phyloP scores from a whole-genome alignment of 2,329 filamentous ascomycete species.

The Calonectria pseudoturangicola region DNA sequence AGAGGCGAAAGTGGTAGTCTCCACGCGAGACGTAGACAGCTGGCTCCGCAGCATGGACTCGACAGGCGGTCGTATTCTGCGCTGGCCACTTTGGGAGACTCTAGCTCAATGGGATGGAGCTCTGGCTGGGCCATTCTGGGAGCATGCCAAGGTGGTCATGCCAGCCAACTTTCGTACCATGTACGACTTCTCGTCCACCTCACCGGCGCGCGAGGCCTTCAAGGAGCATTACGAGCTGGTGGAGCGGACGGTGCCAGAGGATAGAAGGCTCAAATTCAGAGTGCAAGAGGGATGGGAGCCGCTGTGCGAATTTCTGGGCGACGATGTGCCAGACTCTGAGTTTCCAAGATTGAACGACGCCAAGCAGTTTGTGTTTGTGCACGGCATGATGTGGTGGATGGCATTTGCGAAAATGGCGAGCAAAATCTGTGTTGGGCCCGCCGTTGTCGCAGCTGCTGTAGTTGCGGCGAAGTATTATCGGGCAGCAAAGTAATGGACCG shows the following conservation, averaged over 20 bases:
- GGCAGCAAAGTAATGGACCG: neutral
- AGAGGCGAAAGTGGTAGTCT: constrained; percentile 44
- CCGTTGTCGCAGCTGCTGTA: constrained; percentile 35
- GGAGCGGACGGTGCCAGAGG: constrained; percentile 20
- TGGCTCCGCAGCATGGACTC: constrained; percentile 46
- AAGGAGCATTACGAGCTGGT: constrained; percentile 36
- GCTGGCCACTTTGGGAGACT: constrained; percentile 48
- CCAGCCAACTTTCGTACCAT: constrained; percentile 24
- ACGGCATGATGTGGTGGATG: constrained; percentile 48
- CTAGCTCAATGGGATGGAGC: constrained; percentile 35
- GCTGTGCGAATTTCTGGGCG: constrained; percentile 41
- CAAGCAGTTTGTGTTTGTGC: constrained; percentile 39
- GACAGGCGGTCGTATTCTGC: constrained; percentile 33
- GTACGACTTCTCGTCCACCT: constrained; percentile 17
- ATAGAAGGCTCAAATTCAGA: constrained; percentile 34
- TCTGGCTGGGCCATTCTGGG: constrained; percentile 41
- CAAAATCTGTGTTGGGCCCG: constrained; percentile 30
- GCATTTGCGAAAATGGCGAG: constrained; percentile 44
- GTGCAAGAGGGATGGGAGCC: constrained; percentile 43
- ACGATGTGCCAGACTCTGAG: constrained; percentile 10
- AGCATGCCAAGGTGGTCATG: constrained; percentile 40
- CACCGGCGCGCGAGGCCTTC: constrained; percentile 25
- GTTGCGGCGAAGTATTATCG: constrained; percentile 32
- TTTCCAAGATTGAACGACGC: constrained; percentile 44
- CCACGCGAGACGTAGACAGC: constrained; percentile 35